phyloP scores from a whole-genome alignment of 257 asterid species.

The Mitragyna speciosa region DNA sequence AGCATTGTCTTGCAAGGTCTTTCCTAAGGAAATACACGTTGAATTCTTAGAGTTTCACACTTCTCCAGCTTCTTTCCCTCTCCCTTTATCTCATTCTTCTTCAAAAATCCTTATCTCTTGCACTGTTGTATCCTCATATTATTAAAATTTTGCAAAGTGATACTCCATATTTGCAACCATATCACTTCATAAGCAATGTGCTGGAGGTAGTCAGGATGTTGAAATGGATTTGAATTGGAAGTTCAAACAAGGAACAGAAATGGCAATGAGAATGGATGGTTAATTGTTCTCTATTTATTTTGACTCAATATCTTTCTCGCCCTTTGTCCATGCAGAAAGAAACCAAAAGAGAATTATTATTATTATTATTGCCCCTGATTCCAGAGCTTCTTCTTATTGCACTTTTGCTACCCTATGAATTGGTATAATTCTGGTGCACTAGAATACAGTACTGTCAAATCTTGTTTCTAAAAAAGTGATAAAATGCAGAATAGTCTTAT shows the following conservation, averaged over 20 bases:
- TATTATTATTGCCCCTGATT: background rate
- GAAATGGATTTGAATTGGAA: background rate
- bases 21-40: background rate
- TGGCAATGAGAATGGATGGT: background rate
- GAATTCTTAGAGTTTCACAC: background rate
- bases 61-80: background rate
- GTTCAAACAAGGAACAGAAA: background rate
- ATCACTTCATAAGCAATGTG: background rate
- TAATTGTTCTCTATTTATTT: background rate
- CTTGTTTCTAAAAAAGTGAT: no score
- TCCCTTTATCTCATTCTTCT: background rate
- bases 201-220: background rate
- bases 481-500: background rate
- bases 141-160: background rate
- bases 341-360: no score
- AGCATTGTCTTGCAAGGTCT: background rate
- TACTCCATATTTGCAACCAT: background rate
- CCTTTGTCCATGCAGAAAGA: background rate
- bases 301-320: background rate
- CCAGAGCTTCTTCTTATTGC: background rate
- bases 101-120: background rate
- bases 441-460: background rate
- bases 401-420: conserved; percentile 4
- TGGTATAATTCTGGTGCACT: background rate
- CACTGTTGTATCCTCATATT: no score